Conservation (phyloP, 139 green algal species). For the Mychonastes homosphaera region DNA sequence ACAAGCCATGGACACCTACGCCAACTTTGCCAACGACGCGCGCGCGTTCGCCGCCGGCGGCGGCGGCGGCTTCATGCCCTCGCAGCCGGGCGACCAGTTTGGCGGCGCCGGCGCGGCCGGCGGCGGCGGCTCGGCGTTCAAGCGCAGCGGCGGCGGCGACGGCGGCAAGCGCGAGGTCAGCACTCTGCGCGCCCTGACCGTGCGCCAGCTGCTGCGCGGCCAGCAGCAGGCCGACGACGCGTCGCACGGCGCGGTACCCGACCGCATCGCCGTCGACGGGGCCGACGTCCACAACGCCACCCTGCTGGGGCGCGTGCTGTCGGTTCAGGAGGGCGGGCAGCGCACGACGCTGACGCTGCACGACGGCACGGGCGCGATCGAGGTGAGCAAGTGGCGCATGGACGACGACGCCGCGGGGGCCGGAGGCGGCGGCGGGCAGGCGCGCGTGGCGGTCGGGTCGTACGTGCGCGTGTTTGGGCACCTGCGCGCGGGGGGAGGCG, state of each 20-base stretch:
- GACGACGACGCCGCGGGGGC: not conserved
- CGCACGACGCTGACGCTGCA: conserved; percentile 35
- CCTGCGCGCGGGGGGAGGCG: conserved; percentile 33
- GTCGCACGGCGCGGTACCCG: conserved; percentile 10
- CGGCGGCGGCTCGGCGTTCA: not conserved
- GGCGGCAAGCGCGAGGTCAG: conserved; percentile 15
- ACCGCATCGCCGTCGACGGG: conserved; percentile 26
- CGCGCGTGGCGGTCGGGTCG: conserved; percentile 30
- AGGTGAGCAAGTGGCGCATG: conserved; percentile 41
- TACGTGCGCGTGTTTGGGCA: conserved; percentile 70
- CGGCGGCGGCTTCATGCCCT: not conserved
- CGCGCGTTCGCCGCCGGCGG: not conserved
- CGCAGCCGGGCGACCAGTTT: not conserved
- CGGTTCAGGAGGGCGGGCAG: conserved; percentile 29
- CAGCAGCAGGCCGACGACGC: not conserved
- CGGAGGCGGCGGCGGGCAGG: conserved; percentile 1
- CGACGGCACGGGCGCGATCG: conserved; percentile 57
- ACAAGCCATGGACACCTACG: not conserved
- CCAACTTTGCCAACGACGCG: too few relatives aligned
- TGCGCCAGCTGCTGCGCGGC: conserved; percentile 47
- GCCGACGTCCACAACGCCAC: conserved; percentile 39
- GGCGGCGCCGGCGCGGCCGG: too few relatives aligned
- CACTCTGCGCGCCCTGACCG: conserved; percentile 46
- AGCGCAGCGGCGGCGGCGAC: not conserved
- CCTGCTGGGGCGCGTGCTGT: conserved; percentile 52